These are phyloP conservation scores for Pouteria glomerata DNA, from an alignment of 148 eudicot genomes.

Conservation along the genomic window DNA sequence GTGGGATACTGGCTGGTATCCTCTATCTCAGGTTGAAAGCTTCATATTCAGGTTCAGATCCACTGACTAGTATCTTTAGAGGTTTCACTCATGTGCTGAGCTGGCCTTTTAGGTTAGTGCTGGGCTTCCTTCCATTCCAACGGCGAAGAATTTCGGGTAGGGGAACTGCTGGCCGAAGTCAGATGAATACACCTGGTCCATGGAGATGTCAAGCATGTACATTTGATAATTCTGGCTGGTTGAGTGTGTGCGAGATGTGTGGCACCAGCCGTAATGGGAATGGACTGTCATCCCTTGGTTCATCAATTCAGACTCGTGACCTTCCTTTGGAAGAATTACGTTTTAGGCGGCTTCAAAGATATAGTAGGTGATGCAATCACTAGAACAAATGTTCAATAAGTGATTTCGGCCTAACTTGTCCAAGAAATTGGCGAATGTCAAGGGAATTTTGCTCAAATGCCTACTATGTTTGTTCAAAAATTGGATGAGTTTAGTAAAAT, in stretches of 20 bases:
- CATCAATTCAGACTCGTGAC: constrained; percentile 11
- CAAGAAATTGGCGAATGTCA: too few species aligned
- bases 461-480: too few species aligned
- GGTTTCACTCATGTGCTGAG: constrained; percentile 31
- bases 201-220: constrained; percentile 90
- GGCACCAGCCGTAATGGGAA: constrained; percentile 47
- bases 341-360: constrained; percentile 68
- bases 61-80: constrained; percentile 33
- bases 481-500: too few species aligned
- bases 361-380: constrained; percentile 36
- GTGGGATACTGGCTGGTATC: constrained; percentile 85
- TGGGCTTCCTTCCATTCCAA: constrained; percentile 23
- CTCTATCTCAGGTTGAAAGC: constrained; percentile 50
- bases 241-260: constrained; percentile 79
- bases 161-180: constrained; percentile 45
- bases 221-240: constrained; percentile 52
- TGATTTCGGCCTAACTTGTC: too few species aligned
- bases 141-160: constrained; percentile 35
- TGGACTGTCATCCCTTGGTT: constrained; percentile 16
- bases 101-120: constrained; percentile 48
- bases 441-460: too few species aligned
- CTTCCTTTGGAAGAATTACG: constrained; percentile 66
- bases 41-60: constrained; percentile 43
- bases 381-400: too few species aligned
- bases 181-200: constrained; percentile 13